These are phyloP conservation scores for Claviceps purpurea DNA, from an alignment of 2,329 filamentous ascomycete genomes.

Conservation along the genomic window DNA sequence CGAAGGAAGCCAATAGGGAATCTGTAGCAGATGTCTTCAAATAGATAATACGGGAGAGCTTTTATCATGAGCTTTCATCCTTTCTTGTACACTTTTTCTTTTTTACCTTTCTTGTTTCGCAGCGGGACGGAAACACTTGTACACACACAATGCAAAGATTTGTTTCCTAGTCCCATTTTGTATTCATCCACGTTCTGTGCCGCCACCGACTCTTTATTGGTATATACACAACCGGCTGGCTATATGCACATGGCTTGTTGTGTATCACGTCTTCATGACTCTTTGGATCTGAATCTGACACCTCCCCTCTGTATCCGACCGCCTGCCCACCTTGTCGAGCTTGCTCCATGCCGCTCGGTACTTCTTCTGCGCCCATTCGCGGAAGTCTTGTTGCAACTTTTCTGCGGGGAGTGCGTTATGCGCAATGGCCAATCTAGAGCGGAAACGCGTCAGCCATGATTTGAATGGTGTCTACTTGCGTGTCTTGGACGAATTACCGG, in stretches of 20 bases:
- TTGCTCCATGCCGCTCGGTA: constrained; percentile 59
- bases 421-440: constrained; percentile 52
- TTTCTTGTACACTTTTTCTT: too few species aligned
- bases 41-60: too few species aligned
- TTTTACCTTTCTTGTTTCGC: too few species aligned
- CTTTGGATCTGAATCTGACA: constrained; percentile 36
- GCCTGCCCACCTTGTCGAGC: constrained; percentile 41
- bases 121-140: too few species aligned
- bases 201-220: constrained; percentile 8
- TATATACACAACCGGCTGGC: constrained; percentile 13
- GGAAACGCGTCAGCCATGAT: neutral
- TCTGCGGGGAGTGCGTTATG: constrained; percentile 60
- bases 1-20: too few species aligned
- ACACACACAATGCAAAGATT: too few species aligned
- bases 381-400: constrained; percentile 53
- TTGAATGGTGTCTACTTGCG: too few species aligned
- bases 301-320: constrained; percentile 29
- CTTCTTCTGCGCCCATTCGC: constrained; percentile 56
- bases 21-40: too few species aligned
- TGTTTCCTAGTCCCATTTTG: neutral
- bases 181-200: neutral
- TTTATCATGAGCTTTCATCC: too few species aligned
- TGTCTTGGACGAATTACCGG: too few species aligned
- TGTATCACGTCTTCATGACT: constrained; percentile 31
- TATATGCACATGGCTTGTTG: neutral